A percentile compares a stretch with the other conserved stretches of the same genome.
phyloP scores from a whole-genome alignment of 1,284 basidiomycete genomes.

The Sporisorium exsertum region DNA sequence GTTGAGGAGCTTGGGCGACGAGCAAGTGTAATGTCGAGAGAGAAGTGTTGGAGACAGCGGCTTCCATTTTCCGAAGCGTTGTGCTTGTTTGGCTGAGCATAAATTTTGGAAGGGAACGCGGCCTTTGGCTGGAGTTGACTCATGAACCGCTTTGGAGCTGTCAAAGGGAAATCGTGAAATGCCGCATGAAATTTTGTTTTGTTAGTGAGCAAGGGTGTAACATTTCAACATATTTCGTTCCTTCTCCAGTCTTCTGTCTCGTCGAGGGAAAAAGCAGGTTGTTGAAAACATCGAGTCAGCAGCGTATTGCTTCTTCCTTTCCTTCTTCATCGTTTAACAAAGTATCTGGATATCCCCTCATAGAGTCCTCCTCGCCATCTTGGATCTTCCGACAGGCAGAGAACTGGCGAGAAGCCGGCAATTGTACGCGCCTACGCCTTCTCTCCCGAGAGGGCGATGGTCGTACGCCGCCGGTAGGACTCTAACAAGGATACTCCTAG shows the following conservation, averaged over 20 bases:
- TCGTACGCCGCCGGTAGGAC: constrained; percentile 29
- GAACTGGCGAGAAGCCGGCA: constrained; percentile 52
- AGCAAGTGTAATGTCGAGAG: not conserved
- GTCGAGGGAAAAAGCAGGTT: not conserved
- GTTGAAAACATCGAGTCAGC: not conserved
- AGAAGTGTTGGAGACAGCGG: not conserved
- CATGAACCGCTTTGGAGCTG: not conserved
- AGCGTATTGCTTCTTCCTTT: constrained; percentile 15
- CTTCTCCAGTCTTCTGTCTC: constrained; percentile 1
- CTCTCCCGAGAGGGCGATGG: constrained; percentile 34
- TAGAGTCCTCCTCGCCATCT: constrained; percentile 57
- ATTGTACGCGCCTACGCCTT: constrained; percentile 27
- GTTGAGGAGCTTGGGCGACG: not conserved
- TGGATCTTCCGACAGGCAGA: constrained; percentile 47
- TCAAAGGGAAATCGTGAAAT: not conserved
- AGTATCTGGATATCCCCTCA: constrained; percentile 55
- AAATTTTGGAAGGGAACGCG: not conserved
- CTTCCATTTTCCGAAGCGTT: not conserved
- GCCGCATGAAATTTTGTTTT: not conserved
- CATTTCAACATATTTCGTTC: not conserved
- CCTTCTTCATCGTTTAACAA: constrained; percentile 57
- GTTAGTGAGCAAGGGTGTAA: not conserved
- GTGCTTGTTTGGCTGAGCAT: not conserved
- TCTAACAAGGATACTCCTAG: constrained; percentile 55
- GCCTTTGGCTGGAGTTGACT: not conserved